phyloP scores from a whole-genome alignment of 306 rosid species.

The Cicer judaicum region DNA sequence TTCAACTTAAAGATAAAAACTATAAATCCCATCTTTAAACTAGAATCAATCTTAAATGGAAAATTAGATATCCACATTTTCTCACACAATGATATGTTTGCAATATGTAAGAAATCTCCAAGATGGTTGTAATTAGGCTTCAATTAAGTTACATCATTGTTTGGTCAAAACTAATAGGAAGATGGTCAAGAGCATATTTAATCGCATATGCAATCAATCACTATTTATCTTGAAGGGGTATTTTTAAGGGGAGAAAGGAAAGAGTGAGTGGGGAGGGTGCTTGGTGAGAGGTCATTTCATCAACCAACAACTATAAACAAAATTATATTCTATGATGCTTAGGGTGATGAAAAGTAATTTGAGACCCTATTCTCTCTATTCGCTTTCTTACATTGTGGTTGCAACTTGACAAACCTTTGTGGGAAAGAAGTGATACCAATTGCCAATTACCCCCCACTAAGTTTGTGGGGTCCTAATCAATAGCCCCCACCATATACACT shows the following conservation, averaged over 20 bases:
- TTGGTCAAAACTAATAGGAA: constrained; percentile 62
- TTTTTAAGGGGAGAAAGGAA: constrained; percentile 38
- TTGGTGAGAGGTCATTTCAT: constrained; percentile 81
- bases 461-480: constrained; percentile 53
- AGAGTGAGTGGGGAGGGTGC: constrained; percentile 47
- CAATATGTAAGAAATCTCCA: constrained; percentile 20
- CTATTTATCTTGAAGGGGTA: constrained; percentile 45
- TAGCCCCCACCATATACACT: constrained; percentile 44
- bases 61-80: too few relatives aligned
- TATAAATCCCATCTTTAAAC: too few relatives aligned
- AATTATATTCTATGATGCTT: constrained; percentile 64
- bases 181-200: constrained; percentile 69
- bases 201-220: constrained; percentile 61
- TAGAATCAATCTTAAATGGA: too few relatives aligned
- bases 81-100: not conserved
- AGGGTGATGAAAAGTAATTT: constrained; percentile 54
- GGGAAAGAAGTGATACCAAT: constrained; percentile 68
- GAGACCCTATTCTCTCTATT: constrained; percentile 34
- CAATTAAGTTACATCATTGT: constrained; percentile 50
- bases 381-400: constrained; percentile 35
- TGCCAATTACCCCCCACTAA: constrained; percentile 71
- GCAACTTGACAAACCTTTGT: constrained; percentile 59
- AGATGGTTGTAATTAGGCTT: constrained; percentile 47
- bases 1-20: too few relatives aligned
- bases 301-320: constrained; percentile 65